A percentile compares a stretch with the other conserved stretches of the same genome.
Conservation (phyloP, 768 basidiomycete genomes). For the Trametes villosa region DNA sequence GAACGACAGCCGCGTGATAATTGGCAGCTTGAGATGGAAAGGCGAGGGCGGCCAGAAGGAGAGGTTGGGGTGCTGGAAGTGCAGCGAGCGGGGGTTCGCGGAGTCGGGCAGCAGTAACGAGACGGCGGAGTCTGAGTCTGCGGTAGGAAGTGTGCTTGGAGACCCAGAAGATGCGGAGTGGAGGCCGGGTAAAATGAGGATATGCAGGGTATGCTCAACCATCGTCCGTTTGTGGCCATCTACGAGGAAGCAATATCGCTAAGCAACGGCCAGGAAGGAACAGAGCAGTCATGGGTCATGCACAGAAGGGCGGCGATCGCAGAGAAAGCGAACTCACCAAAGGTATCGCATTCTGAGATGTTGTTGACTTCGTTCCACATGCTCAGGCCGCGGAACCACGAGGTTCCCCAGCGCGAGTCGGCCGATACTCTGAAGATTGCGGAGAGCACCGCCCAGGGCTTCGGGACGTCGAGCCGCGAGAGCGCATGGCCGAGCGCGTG, state of each 20-base stretch:
- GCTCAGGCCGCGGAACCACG: conserved; percentile 65
- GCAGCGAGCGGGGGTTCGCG: neutral
- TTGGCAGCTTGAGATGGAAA: conserved; percentile 71
- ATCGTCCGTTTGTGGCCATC: conserved; percentile 77
- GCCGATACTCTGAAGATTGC: conserved; percentile 54
- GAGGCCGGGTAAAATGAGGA: conserved; percentile 75
- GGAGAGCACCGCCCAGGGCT: conserved; percentile 62
- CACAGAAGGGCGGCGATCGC: neutral
- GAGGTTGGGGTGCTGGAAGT: conserved; percentile 7
- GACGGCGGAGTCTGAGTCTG: conserved; percentile 9
- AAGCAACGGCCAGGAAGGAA: neutral
- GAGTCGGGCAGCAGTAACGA: conserved; percentile 11
- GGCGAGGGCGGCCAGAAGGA: conserved; percentile 59
- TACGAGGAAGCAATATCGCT: conserved; percentile 32
- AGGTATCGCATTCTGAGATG: conserved; percentile 77
- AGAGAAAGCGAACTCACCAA: conserved; percentile 52
- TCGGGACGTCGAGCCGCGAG: conserved; percentile 67
- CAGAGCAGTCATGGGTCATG: neutral
- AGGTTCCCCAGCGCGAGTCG: conserved; percentile 37
- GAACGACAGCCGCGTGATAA: conserved; percentile 74
- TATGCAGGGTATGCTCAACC: conserved; percentile 79
- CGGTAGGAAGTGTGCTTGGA: neutral
- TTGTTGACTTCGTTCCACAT: conserved; percentile 80
- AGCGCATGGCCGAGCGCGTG: conserved; percentile 63
- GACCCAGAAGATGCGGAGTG: conserved; percentile 39